Conservation (phyloP, 2,329 filamentous ascomycete genomes). For the Pyricularia pennisetigena region DNA sequence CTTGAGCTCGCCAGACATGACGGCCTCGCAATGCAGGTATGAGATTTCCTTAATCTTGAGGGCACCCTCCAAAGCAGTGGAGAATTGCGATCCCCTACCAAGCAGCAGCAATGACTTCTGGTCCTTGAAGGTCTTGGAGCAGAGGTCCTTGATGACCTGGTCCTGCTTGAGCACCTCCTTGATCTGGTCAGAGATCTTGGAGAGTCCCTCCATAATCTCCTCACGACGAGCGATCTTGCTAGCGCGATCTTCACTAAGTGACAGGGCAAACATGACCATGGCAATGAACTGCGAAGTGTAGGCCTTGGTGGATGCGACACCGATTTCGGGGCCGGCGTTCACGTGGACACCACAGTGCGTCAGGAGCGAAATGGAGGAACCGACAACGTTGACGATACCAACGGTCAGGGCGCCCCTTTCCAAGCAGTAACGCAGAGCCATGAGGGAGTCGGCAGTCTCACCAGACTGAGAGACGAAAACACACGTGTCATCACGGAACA, state of each 20-base stretch:
- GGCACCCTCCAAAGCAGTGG: constrained; percentile 92
- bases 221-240: constrained; percentile 87
- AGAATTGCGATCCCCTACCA: constrained; percentile 92
- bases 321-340: constrained; percentile 96
- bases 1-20: constrained; percentile 99
- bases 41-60: constrained; percentile 99
- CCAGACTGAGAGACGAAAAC: constrained; percentile 98
- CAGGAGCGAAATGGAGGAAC: constrained; percentile 93
- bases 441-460: constrained; percentile 93
- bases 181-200: constrained; percentile 83
- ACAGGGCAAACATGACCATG: constrained; percentile 99
- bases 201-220: constrained; percentile 92
- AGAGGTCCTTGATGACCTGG: constrained; percentile 88
- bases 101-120: constrained; percentile 93
- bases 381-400: constrained; percentile 96
- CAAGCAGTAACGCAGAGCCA: constrained; percentile 95
- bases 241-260: constrained; percentile 89
- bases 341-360: constrained; percentile 99
- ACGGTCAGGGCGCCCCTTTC: constrained; percentile 96
- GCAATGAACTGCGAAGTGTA: constrained; percentile 99
- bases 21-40: constrained; percentile 97
- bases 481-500: constrained; percentile 98
- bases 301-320: constrained; percentile 97
- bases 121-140: constrained; percentile 85
- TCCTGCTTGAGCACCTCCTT: constrained; percentile 85